Evolutionary conservation across 495 filamentous ascomycete genomes (phyloP).

Genomic region (Platismatia glauca): DNA sequence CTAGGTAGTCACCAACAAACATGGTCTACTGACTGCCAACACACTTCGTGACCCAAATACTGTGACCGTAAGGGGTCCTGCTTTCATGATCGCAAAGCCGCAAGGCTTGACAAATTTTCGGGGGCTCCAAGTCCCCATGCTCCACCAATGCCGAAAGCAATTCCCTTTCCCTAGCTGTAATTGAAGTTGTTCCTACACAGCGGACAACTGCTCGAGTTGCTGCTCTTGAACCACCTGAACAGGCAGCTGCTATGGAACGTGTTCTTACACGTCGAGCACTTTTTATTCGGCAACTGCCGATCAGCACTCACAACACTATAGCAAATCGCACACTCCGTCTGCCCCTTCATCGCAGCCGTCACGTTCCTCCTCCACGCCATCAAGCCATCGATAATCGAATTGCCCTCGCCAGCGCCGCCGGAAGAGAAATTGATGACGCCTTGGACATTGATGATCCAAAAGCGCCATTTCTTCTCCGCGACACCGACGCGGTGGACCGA

Average conservation of each 20-base stretch:
- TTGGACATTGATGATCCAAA: constrained; percentile 75
- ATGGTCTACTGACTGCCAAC: not conserved
- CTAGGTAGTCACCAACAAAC: not conserved
- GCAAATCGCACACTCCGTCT: constrained; percentile 94
- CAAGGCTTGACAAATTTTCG: not conserved
- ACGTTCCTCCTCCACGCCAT: constrained; percentile 76
- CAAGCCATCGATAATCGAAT: constrained; percentile 75
- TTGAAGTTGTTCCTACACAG: constrained; percentile 80
- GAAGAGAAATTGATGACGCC: constrained; percentile 88
- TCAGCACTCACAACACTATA: constrained; percentile 85
- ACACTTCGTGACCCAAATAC: not conserved
- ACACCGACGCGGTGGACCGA: constrained; percentile 76
- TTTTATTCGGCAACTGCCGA: constrained; percentile 80
- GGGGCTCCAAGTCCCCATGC: not conserved
- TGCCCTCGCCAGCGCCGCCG: constrained; percentile 27
- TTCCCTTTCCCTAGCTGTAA: constrained; percentile 31
- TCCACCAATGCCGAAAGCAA: not conserved
- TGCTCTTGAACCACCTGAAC: constrained; percentile 93
- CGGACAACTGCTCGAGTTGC: constrained; percentile 80
- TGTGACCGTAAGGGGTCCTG: not conserved
- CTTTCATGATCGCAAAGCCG: not conserved
- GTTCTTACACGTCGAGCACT: constrained; percentile 89
- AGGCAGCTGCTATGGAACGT: constrained; percentile 83
- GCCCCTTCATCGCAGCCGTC: constrained; percentile 75
- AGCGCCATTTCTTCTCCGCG: constrained; percentile 80